These are phyloP conservation scores for Pythium plurisporium DNA, from an alignment of 352 stramenopile genomes.

Conservation along the genomic window DNA sequence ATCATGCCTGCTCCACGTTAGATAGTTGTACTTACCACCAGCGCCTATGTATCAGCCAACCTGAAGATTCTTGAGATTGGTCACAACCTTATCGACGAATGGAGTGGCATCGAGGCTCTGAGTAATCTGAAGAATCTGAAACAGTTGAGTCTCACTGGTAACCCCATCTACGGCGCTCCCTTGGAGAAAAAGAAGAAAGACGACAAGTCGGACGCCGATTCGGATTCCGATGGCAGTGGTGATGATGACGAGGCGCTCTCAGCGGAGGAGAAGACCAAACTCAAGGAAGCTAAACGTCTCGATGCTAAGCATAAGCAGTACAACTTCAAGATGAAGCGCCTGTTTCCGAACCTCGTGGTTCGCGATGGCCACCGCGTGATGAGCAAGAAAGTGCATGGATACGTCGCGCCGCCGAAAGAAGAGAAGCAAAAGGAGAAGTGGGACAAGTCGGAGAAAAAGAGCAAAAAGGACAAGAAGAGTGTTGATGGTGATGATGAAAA, in stretches of 20 bases:
- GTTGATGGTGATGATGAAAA: neutral
- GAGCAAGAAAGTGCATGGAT: slow-evolving; percentile 81
- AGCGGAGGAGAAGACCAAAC: slow-evolving; percentile 40
- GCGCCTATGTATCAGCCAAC: slow-evolving; percentile 37
- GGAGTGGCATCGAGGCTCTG: slow-evolving; percentile 65
- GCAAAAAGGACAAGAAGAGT: slow-evolving; percentile 10
- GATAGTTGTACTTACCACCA: neutral
- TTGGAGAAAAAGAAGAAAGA: slow-evolving; percentile 25
- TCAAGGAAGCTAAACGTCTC: slow-evolving; percentile 61
- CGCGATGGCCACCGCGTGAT: slow-evolving; percentile 71
- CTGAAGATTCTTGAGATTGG: slow-evolving; percentile 79
- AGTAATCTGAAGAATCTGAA: slow-evolving; percentile 57
- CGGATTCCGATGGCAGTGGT: neutral
- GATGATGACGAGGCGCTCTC: slow-evolving; percentile 33
- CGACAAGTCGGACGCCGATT: neutral
- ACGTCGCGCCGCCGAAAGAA: slow-evolving; percentile 68
- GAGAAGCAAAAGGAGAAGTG: slow-evolving; percentile 37
- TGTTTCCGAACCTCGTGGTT: slow-evolving; percentile 78
- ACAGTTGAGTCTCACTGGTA: slow-evolving; percentile 77
- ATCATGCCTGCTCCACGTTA: neutral
- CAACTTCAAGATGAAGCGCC: slow-evolving; percentile 86
- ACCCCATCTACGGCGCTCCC: slow-evolving; percentile 64
- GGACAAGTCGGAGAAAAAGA: slow-evolving; percentile 25
- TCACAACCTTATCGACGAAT: slow-evolving; percentile 82
- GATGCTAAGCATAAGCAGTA: slow-evolving; percentile 86